Evolutionary conservation across 1,284 basidiomycete genomes (phyloP).

Genomic region (Sanguinoderma infundibulare): DNA sequence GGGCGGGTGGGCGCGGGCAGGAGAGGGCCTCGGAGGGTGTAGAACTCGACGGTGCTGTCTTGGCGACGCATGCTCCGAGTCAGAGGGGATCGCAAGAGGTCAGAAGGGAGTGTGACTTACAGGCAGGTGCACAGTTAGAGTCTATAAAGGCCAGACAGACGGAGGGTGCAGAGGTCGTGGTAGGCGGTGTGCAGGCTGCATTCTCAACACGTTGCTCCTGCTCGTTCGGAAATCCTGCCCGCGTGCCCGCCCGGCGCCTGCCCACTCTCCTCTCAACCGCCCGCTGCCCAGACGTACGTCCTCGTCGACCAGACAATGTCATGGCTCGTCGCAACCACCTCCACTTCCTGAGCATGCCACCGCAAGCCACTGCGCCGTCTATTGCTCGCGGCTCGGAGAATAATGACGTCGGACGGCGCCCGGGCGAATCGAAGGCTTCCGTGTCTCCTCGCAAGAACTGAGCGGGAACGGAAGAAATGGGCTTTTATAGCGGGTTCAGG

Average conservation of each 20-base stretch:
- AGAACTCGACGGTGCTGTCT: slow-evolving; percentile 64
- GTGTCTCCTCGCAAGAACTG: background rate
- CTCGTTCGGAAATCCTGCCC: slow-evolving; percentile 22
- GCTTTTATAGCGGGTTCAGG: background rate
- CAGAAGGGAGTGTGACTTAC: slow-evolving; percentile 29
- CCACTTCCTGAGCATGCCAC: background rate
- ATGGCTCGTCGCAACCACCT: background rate
- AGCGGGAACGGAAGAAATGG: background rate
- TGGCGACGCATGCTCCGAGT: slow-evolving; percentile 54
- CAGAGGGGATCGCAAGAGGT: slow-evolving; percentile 3
- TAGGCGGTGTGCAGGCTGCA: slow-evolving; percentile 22
- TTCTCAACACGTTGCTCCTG: slow-evolving; percentile 22
- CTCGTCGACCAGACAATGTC: background rate
- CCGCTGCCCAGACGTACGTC: background rate
- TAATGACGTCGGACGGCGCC: background rate
- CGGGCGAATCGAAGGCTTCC: background rate
- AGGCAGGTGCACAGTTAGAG: slow-evolving; percentile 28
- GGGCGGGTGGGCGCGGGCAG: slow-evolving; percentile 27
- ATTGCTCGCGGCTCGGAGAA: background rate
- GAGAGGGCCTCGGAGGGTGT: slow-evolving; percentile 44
- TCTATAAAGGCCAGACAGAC: slow-evolving; percentile 18
- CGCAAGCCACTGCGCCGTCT: background rate
- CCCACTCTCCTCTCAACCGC: background rate
- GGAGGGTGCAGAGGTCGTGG: slow-evolving; percentile 20
- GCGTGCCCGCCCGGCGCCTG: slow-evolving; percentile 1